These are phyloP conservation scores for Lophium mytilinum DNA, from an alignment of 495 filamentous ascomycete genomes.

Conservation along the genomic window DNA sequence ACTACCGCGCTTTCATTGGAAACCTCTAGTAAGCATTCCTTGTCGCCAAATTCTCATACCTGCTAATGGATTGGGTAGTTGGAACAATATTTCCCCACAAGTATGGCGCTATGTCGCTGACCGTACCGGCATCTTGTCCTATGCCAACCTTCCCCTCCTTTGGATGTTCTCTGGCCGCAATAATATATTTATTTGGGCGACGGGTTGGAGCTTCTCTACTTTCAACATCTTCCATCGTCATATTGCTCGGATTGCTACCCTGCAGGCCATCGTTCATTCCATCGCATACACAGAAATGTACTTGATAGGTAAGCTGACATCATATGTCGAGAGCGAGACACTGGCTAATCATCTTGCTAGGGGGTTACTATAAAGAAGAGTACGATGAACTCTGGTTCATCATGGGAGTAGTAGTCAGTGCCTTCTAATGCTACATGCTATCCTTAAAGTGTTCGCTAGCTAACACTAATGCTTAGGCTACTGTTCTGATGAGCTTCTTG, in stretches of 20 bases:
- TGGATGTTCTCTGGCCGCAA: conserved; percentile 19
- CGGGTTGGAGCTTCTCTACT: conserved; percentile 19
- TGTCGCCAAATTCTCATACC: too few species aligned
- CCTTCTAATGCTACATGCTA: too few species aligned
- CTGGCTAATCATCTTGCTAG: conserved; percentile 2
- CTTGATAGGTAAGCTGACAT: background rate
- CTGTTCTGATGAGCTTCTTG: conserved; percentile 41
- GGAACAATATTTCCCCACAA: conserved; percentile 4
- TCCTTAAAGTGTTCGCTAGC: too few species aligned
- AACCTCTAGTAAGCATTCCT: conserved; percentile 5
- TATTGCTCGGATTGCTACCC: conserved; percentile 14
- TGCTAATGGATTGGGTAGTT: background rate
- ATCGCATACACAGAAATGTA: conserved; percentile 15
- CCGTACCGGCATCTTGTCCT: conserved; percentile 16
- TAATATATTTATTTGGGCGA: conserved; percentile 17
- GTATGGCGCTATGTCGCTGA: conserved; percentile 16
- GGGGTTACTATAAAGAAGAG: conserved; percentile 6
- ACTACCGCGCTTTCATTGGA: conserved; percentile 32
- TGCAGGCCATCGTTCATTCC: conserved; percentile 18
- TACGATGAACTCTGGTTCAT: too few species aligned
- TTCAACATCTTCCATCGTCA: conserved; percentile 19
- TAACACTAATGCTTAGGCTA: conserved; percentile 33
- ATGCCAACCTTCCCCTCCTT: conserved; percentile 13
- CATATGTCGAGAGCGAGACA: background rate
- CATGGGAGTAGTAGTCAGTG: too few species aligned